Conservation (phyloP, 2,329 filamentous ascomycete genomes). For the Zymoseptoria brevis region DNA sequence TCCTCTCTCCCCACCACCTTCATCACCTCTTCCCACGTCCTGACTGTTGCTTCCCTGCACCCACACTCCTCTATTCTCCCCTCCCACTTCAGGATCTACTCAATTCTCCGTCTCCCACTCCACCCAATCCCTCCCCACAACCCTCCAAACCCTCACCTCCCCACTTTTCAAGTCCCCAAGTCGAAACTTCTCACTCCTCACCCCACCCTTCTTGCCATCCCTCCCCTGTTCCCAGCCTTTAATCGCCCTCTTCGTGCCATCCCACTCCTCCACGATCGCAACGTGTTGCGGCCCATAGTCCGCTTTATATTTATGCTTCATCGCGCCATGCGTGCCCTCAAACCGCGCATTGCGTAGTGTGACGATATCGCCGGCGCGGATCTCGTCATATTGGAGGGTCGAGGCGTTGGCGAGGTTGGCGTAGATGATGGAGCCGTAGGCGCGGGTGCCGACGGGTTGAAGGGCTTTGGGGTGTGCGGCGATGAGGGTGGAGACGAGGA, state of each 20-base stretch:
- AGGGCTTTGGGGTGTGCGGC: slow-evolving; percentile 59
- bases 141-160: slow-evolving; percentile 94
- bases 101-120: slow-evolving; percentile 57
- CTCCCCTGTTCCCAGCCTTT: slow-evolving; percentile 90
- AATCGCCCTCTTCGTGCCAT: slow-evolving; percentile 97
- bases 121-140: slow-evolving; percentile 87
- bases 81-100: background rate
- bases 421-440: slow-evolving; percentile 89
- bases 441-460: slow-evolving; percentile 73
- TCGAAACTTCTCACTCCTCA: slow-evolving; percentile 89
- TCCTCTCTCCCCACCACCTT: too few species aligned
- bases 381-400: slow-evolving; percentile 84
- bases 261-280: slow-evolving; percentile 88
- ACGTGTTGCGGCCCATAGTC: slow-evolving; percentile 74
- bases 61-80: too few species aligned
- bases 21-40: too few species aligned
- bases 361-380: slow-evolving; percentile 85
- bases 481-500: slow-evolving; percentile 71
- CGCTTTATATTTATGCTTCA: slow-evolving; percentile 86
- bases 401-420: slow-evolving; percentile 91
- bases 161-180: slow-evolving; percentile 85
- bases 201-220: slow-evolving; percentile 61
- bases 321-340: slow-evolving; percentile 75
- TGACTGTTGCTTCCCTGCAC: too few species aligned
- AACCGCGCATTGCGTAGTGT: slow-evolving; percentile 89